These are phyloP conservation scores for Heimioporus sp. DNA, from an alignment of 768 basidiomycete species.

Conservation along the genomic window DNA sequence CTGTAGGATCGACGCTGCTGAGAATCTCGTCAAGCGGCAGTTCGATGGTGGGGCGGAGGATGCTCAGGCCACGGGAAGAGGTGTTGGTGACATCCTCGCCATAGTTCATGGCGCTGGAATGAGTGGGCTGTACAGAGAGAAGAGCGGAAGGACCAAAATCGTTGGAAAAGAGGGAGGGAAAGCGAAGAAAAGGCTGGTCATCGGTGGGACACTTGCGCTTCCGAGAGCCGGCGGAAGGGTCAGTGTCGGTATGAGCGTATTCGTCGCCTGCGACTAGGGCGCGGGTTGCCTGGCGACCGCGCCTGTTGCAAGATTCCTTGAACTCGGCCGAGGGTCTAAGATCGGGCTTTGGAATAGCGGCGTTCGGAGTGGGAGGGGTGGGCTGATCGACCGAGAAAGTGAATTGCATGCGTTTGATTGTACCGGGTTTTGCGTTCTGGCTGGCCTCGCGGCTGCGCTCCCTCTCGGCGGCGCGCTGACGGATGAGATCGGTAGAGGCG, in stretches of 20 bases:
- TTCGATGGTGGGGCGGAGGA: slow-evolving; percentile 78
- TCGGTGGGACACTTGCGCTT: slow-evolving; percentile 25
- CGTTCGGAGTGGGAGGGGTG: slow-evolving; percentile 41
- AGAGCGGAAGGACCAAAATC: slow-evolving; percentile 80
- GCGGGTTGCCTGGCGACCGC: slow-evolving; percentile 40
- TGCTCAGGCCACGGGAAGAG: slow-evolving; percentile 53
- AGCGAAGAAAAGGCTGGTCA: slow-evolving; percentile 49
- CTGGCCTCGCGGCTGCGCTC: slow-evolving; percentile 75
- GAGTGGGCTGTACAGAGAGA: slow-evolving; percentile 64
- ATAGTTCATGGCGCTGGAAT: slow-evolving; percentile 68
- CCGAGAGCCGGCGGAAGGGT: slow-evolving; percentile 24
- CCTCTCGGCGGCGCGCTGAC: slow-evolving; percentile 76
- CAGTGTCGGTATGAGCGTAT: slow-evolving; percentile 14
- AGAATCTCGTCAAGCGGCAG: slow-evolving; percentile 84
- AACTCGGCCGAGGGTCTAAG: slow-evolving; percentile 65
- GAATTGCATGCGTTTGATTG: slow-evolving; percentile 87
- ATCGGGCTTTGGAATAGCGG: slow-evolving; percentile 59
- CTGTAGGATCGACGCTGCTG: slow-evolving; percentile 25
- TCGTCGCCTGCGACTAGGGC: slow-evolving; percentile 33
- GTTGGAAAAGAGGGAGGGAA: slow-evolving; percentile 69
- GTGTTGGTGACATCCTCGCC: slow-evolving; percentile 66
- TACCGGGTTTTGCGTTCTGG: slow-evolving; percentile 61
- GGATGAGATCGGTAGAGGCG: slow-evolving; percentile 76
- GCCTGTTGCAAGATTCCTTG: slow-evolving; percentile 44
- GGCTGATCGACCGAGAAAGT: slow-evolving; percentile 84